These are phyloP conservation scores for Quercus parvula DNA, from an alignment of 306 rosid genomes.

Conservation along the genomic window DNA sequence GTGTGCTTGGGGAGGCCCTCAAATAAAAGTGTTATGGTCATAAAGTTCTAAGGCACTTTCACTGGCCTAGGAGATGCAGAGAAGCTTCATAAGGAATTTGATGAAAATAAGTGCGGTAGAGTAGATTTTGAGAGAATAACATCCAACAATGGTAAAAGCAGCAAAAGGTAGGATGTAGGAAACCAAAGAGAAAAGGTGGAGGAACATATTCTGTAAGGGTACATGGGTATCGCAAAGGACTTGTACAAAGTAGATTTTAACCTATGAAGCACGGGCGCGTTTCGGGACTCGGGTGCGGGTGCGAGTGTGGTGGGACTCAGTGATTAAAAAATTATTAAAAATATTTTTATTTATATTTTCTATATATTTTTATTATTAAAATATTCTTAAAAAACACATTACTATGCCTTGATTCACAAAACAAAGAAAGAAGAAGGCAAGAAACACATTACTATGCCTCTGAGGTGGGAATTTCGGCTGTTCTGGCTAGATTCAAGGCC, in stretches of 20 bases:
- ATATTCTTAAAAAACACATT: no score
- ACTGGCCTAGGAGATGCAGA: slow-evolving; percentile 52
- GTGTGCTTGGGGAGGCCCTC: slow-evolving; percentile 41
- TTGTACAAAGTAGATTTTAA: slow-evolving; percentile 37
- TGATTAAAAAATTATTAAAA: no score
- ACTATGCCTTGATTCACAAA: no score
- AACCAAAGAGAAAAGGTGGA: slow-evolving; percentile 34
- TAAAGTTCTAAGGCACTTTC: slow-evolving; percentile 53
- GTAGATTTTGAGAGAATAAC: slow-evolving; percentile 30
- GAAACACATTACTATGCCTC: no score
- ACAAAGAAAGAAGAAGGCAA: no score
- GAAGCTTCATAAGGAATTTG: slow-evolving; percentile 33
- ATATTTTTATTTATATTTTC: no score
- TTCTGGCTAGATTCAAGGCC: no score
- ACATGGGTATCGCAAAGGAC: slow-evolving; percentile 79
- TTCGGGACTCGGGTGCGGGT: no score
- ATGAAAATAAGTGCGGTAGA: slow-evolving; percentile 33
- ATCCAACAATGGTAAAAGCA: slow-evolving; percentile 8
- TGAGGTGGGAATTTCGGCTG: no score
- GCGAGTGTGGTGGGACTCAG: no score
- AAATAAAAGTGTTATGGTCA: slow-evolving; percentile 44
- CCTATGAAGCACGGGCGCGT: no score
- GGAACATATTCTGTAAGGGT: slow-evolving; percentile 62
- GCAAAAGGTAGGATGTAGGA: slow-evolving; percentile 13
- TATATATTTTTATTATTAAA: no score